These are phyloP conservation scores for Fusarium goolgardi DNA, from an alignment of 2,329 filamentous ascomycete species.

Conservation along the genomic window DNA sequence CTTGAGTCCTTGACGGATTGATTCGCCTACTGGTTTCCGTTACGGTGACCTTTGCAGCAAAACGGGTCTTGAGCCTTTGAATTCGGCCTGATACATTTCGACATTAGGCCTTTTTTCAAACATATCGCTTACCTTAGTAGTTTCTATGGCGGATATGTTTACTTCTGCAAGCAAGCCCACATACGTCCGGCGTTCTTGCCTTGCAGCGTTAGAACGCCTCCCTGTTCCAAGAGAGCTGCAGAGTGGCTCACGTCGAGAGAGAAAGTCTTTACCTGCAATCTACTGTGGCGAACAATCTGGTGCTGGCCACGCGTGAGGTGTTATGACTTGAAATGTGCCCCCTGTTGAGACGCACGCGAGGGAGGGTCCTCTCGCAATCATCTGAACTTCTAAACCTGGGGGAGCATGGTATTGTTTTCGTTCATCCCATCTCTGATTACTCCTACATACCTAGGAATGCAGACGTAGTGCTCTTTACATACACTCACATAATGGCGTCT, in stretches of 20 bases:
- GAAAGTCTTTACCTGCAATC: neutral
- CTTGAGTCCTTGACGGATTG: slow-evolving; percentile 5
- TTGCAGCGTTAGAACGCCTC: slow-evolving; percentile 32
- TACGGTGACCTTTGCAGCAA: neutral
- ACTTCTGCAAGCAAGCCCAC: slow-evolving; percentile 17
- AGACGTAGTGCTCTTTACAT: neutral
- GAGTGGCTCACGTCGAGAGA: slow-evolving; percentile 23
- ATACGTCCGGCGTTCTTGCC: slow-evolving; percentile 15
- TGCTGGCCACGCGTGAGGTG: slow-evolving; percentile 20
- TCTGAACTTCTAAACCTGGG: slow-evolving; percentile 34
- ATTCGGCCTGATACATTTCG: slow-evolving; percentile 27
- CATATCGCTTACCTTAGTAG: slow-evolving; percentile 24
- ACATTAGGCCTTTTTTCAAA: slow-evolving; percentile 13
- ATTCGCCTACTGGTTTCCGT: slow-evolving; percentile 7
- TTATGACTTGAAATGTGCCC: slow-evolving; percentile 25
- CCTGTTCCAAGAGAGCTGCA: slow-evolving; percentile 9
- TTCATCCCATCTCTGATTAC: slow-evolving; percentile 37
- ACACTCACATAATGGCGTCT: slow-evolving; percentile 3
- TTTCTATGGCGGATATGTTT: slow-evolving; percentile 13
- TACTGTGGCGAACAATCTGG: slow-evolving; percentile 28
- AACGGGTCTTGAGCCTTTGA: slow-evolving; percentile 16
- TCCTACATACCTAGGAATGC: slow-evolving; percentile 12
- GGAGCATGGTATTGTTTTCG: slow-evolving; percentile 36
- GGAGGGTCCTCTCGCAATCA: slow-evolving; percentile 38
- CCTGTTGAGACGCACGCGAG: slow-evolving; percentile 24